Evolutionary conservation across 176 grass and related monocot species (phyloP), one percentile per base, ranked within the genome.

Genomic region (Raddia distichophylla): DNA sequence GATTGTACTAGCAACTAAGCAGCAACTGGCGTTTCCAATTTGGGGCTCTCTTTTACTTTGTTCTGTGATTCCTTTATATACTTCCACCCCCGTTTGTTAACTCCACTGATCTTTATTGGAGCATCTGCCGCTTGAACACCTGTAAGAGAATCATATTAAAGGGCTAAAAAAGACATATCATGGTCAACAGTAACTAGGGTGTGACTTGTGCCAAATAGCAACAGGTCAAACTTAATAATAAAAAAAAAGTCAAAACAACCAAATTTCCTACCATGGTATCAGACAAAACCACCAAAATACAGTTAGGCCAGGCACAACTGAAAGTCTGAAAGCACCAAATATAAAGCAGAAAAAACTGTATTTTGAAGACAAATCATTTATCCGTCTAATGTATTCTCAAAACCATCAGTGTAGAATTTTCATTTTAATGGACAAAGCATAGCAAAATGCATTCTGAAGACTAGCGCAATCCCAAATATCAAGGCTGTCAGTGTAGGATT

Each of bases 81-180:
- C 82, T 88, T 92, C 93, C 93, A 95, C 13, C 90, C 93, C 46
- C 85, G 82, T 55, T 92, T 95, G 77, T 95, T 95, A 52, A 95
- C 87, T 34, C 93, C 87, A 32, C 93, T 92, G 52, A 95, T 90
- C 82, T 50, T 90, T 71, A 73, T 88, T 56, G 90, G 87, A 16
- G 72, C 27, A 6, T 88, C 87, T 4, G 86, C 78, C 1, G 71
- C 87, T 84, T 80, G 93, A 5, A 83, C 81, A 64, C 85, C 90
- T 95, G 79, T 5, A 88, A 66, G 75, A 65, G 27, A 81, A 67
- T 22, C 66, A 17, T 6, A 57, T 85, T 64, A 86, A 16, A 61
- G 61, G 27, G 27, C 27, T 27, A 86, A 48, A 10, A 10, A 44
- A 86, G 56, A 6, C 3, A 70, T 59, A 71, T 64, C n/a, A 1